Percentiles rank a stretch among this genome's conserved stretches.
Conservation (phyloP, 83 land plant species). For the Thuja plicata region DNA sequence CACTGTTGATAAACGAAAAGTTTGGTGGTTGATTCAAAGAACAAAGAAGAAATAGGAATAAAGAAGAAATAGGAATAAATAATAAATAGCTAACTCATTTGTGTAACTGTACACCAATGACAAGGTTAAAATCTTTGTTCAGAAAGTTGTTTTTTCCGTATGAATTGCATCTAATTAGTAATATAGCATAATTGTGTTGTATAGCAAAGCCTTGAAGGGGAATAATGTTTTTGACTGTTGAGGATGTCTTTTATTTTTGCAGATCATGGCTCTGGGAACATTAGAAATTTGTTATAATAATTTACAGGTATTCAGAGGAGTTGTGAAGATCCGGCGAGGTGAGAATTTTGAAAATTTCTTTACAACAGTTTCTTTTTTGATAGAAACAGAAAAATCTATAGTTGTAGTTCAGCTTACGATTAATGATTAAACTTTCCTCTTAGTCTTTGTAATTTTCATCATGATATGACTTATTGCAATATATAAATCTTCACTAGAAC, state of each 20-base stretch:
- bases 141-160: background rate
- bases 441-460: background rate
- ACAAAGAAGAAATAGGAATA: background rate
- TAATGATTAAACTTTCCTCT: background rate
- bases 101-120: background rate
- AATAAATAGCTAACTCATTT: background rate
- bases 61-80: background rate
- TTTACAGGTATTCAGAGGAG: constrained; percentile 90
- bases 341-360: constrained; percentile 21
- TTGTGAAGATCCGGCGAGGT: constrained; percentile 98
- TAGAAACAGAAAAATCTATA: background rate
- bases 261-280: constrained; percentile 98
- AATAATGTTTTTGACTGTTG: background rate
- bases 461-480: background rate
- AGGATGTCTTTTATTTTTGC: constrained; percentile 4
- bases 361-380: constrained; percentile 4
- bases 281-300: constrained; percentile 93
- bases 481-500: background rate
- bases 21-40: background rate
- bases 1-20: background rate
- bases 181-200: background rate
- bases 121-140: background rate
- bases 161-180: background rate
- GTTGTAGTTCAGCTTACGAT: background rate
- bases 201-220: background rate